Percentiles rank a stretch among this genome's conserved stretches.
Conservation (phyloP, 2,329 filamentous ascomycete genomes). For the Colletotrichum ledebouriae region DNA sequence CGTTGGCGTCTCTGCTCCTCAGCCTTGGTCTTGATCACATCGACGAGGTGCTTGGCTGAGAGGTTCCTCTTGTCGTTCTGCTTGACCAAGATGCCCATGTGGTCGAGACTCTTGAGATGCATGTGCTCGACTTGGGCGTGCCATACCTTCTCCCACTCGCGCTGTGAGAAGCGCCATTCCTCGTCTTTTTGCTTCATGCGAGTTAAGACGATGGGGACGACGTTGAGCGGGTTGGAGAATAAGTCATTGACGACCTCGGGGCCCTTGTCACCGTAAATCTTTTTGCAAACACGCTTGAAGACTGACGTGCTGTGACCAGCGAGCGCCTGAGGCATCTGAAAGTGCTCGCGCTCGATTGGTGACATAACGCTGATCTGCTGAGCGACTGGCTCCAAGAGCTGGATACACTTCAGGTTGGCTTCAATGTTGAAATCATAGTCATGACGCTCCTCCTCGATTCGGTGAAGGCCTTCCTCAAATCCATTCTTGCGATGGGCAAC, state of each 20-base stretch:
- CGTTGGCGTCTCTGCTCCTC: slow-evolving; percentile 87
- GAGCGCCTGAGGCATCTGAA: slow-evolving; percentile 84
- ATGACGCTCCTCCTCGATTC: slow-evolving; percentile 97
- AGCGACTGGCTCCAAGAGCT: slow-evolving; percentile 93
- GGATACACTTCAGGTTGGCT: slow-evolving; percentile 92
- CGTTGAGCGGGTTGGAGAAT: slow-evolving; percentile 85
- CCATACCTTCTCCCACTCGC: slow-evolving; percentile 99
- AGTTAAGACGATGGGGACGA: slow-evolving; percentile 89
- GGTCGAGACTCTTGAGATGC: slow-evolving; percentile 96
- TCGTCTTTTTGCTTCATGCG: slow-evolving; percentile 96
- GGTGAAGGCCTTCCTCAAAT: slow-evolving; percentile 92
- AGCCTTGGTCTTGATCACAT: slow-evolving; percentile 91
- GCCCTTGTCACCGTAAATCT: slow-evolving; percentile 93
- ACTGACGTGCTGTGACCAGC: slow-evolving; percentile 96
- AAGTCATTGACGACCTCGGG: slow-evolving; percentile 89
- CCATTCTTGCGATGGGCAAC: slow-evolving; percentile 97
- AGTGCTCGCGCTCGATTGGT: slow-evolving; percentile 77
- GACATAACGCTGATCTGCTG: slow-evolving; percentile 89
- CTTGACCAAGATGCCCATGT: slow-evolving; percentile 93
- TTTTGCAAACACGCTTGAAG: slow-evolving; percentile 97
- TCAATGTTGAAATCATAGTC: slow-evolving; percentile 99
- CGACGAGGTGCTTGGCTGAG: slow-evolving; percentile 88
- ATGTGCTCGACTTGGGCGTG: slow-evolving; percentile 94
- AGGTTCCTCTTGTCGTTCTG: slow-evolving; percentile 91
- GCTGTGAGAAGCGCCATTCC: slow-evolving; percentile 95